phyloP scores from a whole-genome alignment of 768 basidiomycete genomes.

The Suillus plorans region DNA sequence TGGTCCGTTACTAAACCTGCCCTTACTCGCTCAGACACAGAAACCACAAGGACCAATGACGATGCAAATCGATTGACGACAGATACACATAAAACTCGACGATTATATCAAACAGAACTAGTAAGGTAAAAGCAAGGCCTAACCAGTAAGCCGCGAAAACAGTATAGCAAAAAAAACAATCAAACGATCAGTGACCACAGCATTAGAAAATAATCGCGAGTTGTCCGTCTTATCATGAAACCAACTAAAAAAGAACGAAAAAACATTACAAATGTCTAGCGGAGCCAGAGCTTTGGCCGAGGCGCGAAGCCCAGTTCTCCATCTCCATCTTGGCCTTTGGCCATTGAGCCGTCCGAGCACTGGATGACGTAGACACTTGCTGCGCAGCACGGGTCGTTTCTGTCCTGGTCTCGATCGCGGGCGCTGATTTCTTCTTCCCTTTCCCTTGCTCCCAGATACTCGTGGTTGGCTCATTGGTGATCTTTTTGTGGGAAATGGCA shows the following conservation, averaged over 20 bases:
- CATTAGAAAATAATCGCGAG: constrained; percentile 1
- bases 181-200: neutral
- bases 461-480: constrained; percentile 1
- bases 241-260: neutral
- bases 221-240: neutral
- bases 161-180: neutral
- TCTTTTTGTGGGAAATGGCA: constrained; percentile 9
- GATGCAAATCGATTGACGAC: neutral
- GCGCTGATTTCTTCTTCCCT: constrained; percentile 20
- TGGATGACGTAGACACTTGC: constrained; percentile 21
- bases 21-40: neutral
- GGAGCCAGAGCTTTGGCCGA: constrained; percentile 30
- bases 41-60: neutral
- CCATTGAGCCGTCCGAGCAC: constrained; percentile 29
- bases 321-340: constrained; percentile 31
- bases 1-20: neutral
- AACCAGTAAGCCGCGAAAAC: constrained; percentile 3
- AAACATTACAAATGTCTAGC: constrained; percentile 28
- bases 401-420: neutral
- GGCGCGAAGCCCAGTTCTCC: constrained; percentile 33
- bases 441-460: constrained; percentile 25
- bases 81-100: neutral
- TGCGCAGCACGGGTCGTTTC: constrained; percentile 19
- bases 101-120: neutral
- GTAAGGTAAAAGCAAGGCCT: neutral